Evolutionary conservation across 2,329 filamentous ascomycete species (phyloP).

Genomic region (Boeremia exigua): DNA sequence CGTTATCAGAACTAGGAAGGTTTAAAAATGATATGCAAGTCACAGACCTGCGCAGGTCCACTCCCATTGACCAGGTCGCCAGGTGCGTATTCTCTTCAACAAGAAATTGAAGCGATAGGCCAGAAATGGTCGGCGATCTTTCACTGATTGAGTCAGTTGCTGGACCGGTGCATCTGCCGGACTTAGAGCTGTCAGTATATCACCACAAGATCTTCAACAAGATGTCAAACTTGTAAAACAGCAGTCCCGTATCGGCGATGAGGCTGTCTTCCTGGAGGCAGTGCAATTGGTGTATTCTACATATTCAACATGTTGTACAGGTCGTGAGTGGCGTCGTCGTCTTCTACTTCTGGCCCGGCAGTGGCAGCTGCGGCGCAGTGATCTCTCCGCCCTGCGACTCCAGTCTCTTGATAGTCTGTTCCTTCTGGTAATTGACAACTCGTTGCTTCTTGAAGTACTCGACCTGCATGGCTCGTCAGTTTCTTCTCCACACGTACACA

Average conservation of each 20-base stretch:
- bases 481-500: background rate
- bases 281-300: constrained; percentile 7
- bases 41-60: too few relatives aligned
- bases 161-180: too few relatives aligned
- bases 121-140: too few relatives aligned
- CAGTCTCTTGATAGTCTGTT: constrained; percentile 63
- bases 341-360: constrained; percentile 29
- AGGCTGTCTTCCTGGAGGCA: background rate
- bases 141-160: too few relatives aligned
- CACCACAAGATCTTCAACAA: background rate
- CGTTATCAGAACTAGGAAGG: too few relatives aligned
- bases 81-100: too few relatives aligned
- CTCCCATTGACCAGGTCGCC: too few relatives aligned
- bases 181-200: too few relatives aligned
- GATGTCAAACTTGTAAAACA: background rate
- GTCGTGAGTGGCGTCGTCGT: constrained; percentile 15
- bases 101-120: too few relatives aligned
- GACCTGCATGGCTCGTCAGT: constrained; percentile 62
- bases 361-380: constrained; percentile 42
- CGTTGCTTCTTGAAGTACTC: constrained; percentile 98
- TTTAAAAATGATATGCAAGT: too few relatives aligned
- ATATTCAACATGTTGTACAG: constrained; percentile 38
- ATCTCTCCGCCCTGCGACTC: constrained; percentile 53
- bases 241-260: background rate
- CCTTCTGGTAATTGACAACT: constrained; percentile 89